These are phyloP conservation scores for Triticum monococcum DNA, from an alignment of 176 grass and related monocot species.

Conservation along the genomic window DNA sequence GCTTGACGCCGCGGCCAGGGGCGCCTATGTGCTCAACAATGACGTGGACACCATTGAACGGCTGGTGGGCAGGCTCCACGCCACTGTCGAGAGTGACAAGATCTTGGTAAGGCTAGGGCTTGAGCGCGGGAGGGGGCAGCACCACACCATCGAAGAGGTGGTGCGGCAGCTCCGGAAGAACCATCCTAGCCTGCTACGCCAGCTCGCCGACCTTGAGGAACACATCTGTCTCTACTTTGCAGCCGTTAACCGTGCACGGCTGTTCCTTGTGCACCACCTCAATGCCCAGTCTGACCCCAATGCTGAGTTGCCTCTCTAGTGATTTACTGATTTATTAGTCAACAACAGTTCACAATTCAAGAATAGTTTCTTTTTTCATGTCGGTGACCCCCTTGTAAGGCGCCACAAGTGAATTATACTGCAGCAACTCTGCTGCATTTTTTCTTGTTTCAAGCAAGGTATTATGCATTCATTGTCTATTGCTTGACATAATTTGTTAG, in stretches of 20 bases:
- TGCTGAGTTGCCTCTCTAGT: neutral
- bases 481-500: conserved; percentile 2
- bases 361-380: neutral
- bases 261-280: conserved; percentile 71
- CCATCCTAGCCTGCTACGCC: conserved; percentile 61
- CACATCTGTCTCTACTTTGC: conserved; percentile 91
- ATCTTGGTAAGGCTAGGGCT: conserved; percentile 68
- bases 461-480: neutral
- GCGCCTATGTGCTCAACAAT: conserved; percentile 79
- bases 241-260: conserved; percentile 71
- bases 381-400: neutral
- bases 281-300: conserved; percentile 38
- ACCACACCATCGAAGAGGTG: conserved; percentile 87
- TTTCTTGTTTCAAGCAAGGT: conserved; percentile 12
- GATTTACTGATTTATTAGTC: neutral
- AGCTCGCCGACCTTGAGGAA: conserved; percentile 78
- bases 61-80: conserved; percentile 68
- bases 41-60: conserved; percentile 78
- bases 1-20: conserved; percentile 73
- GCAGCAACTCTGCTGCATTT: neutral
- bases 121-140: conserved; percentile 61
- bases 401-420: conserved; percentile 13
- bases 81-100: conserved; percentile 84
- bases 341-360: conserved; percentile 12
- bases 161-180: conserved; percentile 71